A percentile compares a stretch with the other conserved stretches of the same genome.
Conservation (phyloP, 2,329 filamentous ascomycete species). For the Xylaria sp. region DNA sequence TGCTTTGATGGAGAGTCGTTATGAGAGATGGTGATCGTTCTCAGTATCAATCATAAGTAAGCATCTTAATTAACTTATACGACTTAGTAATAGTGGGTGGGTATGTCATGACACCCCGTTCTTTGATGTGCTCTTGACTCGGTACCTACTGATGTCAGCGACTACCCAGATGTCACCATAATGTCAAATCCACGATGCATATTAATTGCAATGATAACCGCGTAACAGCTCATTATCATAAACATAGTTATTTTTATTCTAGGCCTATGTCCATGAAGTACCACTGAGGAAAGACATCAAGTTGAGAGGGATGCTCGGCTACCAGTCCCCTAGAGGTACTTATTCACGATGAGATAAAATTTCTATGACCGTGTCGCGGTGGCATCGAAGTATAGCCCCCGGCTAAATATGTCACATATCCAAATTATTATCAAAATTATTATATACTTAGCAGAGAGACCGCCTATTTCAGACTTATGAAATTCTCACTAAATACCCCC, state of each 20-base stretch:
- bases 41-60: not conserved
- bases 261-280: not conserved
- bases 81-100: not conserved
- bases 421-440: no score
- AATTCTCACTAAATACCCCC: not conserved
- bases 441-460: no score
- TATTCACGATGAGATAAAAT: not conserved
- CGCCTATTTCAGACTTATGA: not conserved
- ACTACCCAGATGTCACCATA: not conserved
- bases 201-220: no score
- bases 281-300: not conserved
- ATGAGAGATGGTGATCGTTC: not conserved
- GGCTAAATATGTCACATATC: not conserved
- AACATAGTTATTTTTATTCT: not conserved
- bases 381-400: not conserved
- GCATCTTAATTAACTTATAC: no score
- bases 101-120: not conserved
- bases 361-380: not conserved
- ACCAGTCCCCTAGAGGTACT: not conserved
- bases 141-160: not conserved
- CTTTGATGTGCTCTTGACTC: not conserved
- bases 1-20: not conserved
- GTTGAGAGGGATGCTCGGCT: not conserved
- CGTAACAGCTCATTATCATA: no score
- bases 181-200: not conserved